phyloP scores from a whole-genome alignment of 805 yeast genomes.

The Monosporozyma aquatica region DNA sequence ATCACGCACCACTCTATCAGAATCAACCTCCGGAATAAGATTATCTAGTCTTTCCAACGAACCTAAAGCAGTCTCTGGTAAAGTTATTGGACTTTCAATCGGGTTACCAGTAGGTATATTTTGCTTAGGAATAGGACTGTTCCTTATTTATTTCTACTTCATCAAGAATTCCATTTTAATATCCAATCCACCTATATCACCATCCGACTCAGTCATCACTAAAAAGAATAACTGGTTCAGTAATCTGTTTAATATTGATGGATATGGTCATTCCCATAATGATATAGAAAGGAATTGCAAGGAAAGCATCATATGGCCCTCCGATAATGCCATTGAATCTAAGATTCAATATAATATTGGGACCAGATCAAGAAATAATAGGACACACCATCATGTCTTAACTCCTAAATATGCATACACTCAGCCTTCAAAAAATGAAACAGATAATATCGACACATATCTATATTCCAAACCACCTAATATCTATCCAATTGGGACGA shows the following conservation, averaged over 20 bases:
- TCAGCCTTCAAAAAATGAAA: neutral
- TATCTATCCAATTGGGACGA: constrained; percentile 17
- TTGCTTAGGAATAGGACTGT: constrained; percentile 14
- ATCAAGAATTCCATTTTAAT: constrained; percentile 5
- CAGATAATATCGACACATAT: constrained; percentile 14
- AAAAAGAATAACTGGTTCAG: constrained; percentile 6
- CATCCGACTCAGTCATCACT: neutral
- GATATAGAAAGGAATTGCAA: constrained; percentile 4
- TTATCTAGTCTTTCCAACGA: neutral
- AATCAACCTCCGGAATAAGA: neutral
- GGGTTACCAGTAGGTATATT: constrained; percentile 28
- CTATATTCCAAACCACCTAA: constrained; percentile 24
- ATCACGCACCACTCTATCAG: neutral
- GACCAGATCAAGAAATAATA: constrained; percentile 9
- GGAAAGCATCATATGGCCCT: constrained; percentile 10
- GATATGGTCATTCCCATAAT: neutral
- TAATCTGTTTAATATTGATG: constrained; percentile 1
- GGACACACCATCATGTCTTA: constrained; percentile 9
- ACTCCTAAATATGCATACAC: constrained; percentile 15
- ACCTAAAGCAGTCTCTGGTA: constrained; percentile 4
- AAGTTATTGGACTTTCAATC: constrained; percentile 22
- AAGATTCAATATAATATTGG: constrained; percentile 16
- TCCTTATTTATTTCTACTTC: constrained; percentile 15
- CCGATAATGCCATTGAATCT: constrained; percentile 11
- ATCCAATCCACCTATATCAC: constrained; percentile 6